These are phyloP conservation scores for Colletotrichum euphorbiae DNA, from an alignment of 2,329 filamentous ascomycete genomes.

Conservation along the genomic window DNA sequence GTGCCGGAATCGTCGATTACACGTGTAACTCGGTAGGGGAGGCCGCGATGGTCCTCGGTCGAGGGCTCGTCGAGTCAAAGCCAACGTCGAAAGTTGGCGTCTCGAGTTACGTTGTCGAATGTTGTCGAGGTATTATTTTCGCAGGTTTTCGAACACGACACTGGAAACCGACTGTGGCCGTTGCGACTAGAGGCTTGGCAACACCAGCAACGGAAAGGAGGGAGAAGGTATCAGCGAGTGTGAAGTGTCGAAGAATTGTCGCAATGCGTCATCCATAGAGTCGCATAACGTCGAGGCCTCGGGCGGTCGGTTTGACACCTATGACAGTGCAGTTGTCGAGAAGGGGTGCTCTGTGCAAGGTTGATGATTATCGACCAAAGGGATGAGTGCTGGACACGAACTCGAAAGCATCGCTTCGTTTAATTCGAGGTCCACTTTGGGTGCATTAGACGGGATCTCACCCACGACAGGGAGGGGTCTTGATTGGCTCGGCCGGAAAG, in stretches of 20 bases:
- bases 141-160: slow-evolving; percentile 25
- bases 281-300: slow-evolving; percentile 28
- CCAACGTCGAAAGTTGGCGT: slow-evolving; percentile 5
- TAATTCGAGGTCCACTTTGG: slow-evolving; percentile 36
- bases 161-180: slow-evolving; percentile 31
- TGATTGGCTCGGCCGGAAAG: slow-evolving; percentile 32
- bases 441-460: slow-evolving; percentile 23
- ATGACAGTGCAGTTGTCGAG: not conserved
- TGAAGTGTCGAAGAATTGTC: slow-evolving; percentile 19
- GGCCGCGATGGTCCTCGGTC: slow-evolving; percentile 5
- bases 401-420: slow-evolving; percentile 33
- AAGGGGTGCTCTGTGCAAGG: slow-evolving; percentile 22
- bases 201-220: slow-evolving; percentile 12
- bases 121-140: slow-evolving; percentile 13
- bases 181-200: slow-evolving; percentile 37
- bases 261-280: slow-evolving; percentile 23
- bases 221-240: slow-evolving; percentile 35
- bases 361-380: slow-evolving; percentile 8
- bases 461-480: slow-evolving; percentile 6
- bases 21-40: not conserved
- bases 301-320: slow-evolving; percentile 15
- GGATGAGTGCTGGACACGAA: slow-evolving; percentile 31
- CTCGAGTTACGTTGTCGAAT: not conserved
- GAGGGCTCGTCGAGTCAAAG: not conserved
- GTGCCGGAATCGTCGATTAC: slow-evolving; percentile 43